Evolutionary conservation across 2,329 filamentous ascomycete species (phyloP), one percentile per base, ranked within the genome.

Genomic region (Chaetomiaceae sp.): DNA sequence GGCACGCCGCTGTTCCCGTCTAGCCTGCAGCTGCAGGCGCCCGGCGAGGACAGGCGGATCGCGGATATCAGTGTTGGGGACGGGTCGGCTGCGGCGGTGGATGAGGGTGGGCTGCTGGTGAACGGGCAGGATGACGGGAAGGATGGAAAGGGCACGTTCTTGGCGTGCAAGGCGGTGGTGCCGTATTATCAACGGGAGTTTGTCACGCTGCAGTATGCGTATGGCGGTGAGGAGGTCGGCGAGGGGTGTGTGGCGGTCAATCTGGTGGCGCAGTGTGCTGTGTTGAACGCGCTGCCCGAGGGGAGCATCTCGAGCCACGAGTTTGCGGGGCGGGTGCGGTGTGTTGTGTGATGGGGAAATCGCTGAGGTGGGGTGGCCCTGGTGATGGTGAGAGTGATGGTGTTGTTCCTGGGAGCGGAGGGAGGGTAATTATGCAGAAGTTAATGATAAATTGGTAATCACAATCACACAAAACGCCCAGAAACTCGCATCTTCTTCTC

Each of bases 221-320:
- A 66, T 53, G 56, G 55, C 40, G 49, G 20, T 38, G 55, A 34
- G 25, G 60, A 51, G 51, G 35, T 58, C 4, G 57, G 72, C 2
- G 60, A 65, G 37, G 66, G 63, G 3, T 79, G 76, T 53, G 70
- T 66, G 2, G 63, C 68, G 7, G 63, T 78, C 34, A 64, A 60
- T 8, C 60, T 78, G 42, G 55, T 77, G 14, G 70, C 74, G 8
- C 63, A 74, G 60, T 78, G 75, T 44, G 66, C 68, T 0, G 41
- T 56, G 48, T 58, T 76, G 34, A 58, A 67, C 12, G 61, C 62
- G 13, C 53, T 73, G 19, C 67, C 70, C 0, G 59, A 60, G 34
- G 68, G 65, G 1, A 67, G 67, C 13, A 55, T 62, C 16, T 60
- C 66, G 2, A 73, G 63, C 48, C 72, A 77, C 55, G 60, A 71